Evolutionary conservation across 345 rosid species (phyloP).

Genomic region (Leavenworthia alabamica): DNA sequence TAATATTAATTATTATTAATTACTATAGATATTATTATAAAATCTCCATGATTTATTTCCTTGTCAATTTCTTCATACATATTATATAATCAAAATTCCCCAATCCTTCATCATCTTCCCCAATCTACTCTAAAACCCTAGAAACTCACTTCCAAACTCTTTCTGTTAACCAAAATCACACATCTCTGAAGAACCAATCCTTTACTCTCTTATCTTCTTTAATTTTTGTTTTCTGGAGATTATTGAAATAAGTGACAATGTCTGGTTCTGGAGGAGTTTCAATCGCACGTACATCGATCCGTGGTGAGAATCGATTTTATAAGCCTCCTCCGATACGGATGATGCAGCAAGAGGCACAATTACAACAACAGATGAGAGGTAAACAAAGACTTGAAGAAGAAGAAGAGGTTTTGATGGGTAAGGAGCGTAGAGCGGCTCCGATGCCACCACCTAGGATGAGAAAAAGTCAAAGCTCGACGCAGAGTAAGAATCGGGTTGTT

Average conservation of each 20-base stretch:
- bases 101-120: constrained; percentile 21
- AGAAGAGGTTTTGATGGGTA: constrained; percentile 13
- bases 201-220: constrained; percentile 7
- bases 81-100: constrained; percentile 7
- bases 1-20: too few species aligned
- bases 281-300: constrained; percentile 31
- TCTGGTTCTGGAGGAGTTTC: constrained; percentile 42
- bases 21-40: too few species aligned
- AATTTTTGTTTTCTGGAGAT: too few species aligned
- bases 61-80: background rate
- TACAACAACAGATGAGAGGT: constrained; percentile 29
- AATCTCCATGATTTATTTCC: background rate
- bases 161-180: background rate
- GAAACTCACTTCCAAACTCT: constrained; percentile 20
- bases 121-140: constrained; percentile 35
- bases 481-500: constrained; percentile 28
- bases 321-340: constrained; percentile 43
- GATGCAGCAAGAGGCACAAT: constrained; percentile 40
- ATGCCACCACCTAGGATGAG: too few species aligned
- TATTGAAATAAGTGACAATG: constrained; percentile 27
- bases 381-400: constrained; percentile 28
- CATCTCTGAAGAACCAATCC: too few species aligned
- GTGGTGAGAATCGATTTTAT: constrained; percentile 47
- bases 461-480: constrained; percentile 9
- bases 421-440: constrained; percentile 12